Conservation (phyloP, 352 stramenopile genomes). For the Phytopythium cucurbitacearum region DNA sequence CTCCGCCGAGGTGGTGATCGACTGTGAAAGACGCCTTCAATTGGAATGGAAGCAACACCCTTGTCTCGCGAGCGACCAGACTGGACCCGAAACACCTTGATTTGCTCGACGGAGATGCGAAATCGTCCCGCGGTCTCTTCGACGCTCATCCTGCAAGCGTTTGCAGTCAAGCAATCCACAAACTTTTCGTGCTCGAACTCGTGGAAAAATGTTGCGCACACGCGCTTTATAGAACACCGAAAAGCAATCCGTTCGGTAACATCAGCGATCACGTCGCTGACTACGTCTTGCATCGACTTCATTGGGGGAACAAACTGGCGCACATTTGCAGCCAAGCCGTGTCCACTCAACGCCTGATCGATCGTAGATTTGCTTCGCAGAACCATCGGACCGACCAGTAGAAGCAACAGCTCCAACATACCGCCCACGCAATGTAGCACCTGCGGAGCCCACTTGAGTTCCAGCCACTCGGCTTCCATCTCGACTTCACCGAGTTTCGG, state of each 20-base stretch:
- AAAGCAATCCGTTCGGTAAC: conserved; percentile 46
- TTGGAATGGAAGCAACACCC: not conserved
- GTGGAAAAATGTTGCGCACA: conserved; percentile 48
- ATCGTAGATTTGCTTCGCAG: not conserved
- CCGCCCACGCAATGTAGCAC: conserved; percentile 62
- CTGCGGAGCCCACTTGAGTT: conserved; percentile 63
- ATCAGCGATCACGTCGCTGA: not conserved
- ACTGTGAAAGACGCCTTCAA: conserved; percentile 2
- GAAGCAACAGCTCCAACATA: conserved; percentile 33
- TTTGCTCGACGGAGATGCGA: conserved; percentile 44
- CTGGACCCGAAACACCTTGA: conserved; percentile 27
- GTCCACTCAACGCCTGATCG: not conserved
- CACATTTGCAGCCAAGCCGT: conserved; percentile 1
- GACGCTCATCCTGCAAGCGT: conserved; percentile 57
- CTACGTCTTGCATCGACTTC: conserved; percentile 32
- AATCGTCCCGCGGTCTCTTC: conserved; percentile 48
- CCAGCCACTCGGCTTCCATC: conserved; percentile 74
- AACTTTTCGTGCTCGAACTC: conserved; percentile 16
- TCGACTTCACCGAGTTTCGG: conserved; percentile 45
- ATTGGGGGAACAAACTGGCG: conserved; percentile 25
- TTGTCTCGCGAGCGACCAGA: not conserved
- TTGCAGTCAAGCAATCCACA: conserved; percentile 60
- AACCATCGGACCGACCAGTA: not conserved
- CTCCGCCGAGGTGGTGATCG: not conserved
- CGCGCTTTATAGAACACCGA: conserved; percentile 53